Base-by-base conservation (phyloP, 73 alveolate genomes). In the Paraurostyla sp. region DNA sequence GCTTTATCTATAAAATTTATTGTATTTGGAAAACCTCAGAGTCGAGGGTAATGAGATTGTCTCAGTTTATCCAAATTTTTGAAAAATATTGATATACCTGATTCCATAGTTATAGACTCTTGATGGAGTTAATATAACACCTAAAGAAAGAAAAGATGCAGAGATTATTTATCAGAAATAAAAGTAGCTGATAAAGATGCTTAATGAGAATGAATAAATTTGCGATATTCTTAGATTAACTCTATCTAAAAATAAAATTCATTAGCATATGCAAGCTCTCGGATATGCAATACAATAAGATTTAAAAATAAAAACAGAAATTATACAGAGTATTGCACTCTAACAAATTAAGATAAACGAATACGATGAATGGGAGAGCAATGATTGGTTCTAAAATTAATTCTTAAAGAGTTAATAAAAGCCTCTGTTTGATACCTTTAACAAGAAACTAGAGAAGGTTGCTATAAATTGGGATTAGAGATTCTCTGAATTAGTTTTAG, bases 391-490 rank as follows among this genome's bases (percentile, higher is more conserved):
- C 41, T 56, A 65, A 38, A 33, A 22, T 2, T 30, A 32, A 35
- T 65, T 38, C 41, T 6, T 65, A 13, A 16, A 22, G 41, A 16
- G n/a, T 22, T 13, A n/a, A n/a, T n/a, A 32, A 38, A 65, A 65
- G n/a, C 41, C 56, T 15, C 3, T 65, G 9, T 65, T 25, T 65
- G 82, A 65, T 65, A 65, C 82, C 6, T 65, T 65, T 38, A 65
- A 22, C 23, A 32, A 38, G 36, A 65, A 38, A n/a, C n/a, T n/a
- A n/a, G n/a, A n/a, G n/a, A n/a, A n/a, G 25, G 60, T 18, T 11
- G 58, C 35, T 7, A 4, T 22, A 18, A 65, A 33, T 16, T 65
- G 82, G 82, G 82, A 65, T 65, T 22, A 65, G 82, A 65, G 41
- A 38, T 65, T 65, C 25, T 65, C 82, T 0, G 58, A 40, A 7